phyloP scores from a whole-genome alignment of 192 early-diverging fungal genomes.

The Radiomyces spectabilis region DNA sequence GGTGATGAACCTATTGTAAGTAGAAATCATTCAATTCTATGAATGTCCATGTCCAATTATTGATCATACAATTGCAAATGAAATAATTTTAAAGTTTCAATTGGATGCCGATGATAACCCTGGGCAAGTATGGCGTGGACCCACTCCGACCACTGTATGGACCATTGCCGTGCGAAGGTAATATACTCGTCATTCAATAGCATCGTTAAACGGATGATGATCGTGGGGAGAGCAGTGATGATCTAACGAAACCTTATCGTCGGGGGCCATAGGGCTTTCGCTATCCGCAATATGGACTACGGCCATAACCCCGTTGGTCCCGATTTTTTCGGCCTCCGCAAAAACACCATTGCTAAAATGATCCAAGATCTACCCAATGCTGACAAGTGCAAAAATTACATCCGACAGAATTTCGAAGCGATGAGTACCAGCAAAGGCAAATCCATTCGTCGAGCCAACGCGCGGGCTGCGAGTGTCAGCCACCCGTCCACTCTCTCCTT shows the following conservation, averaged over 20 bases:
- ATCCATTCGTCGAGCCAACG: not conserved
- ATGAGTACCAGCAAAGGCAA: constrained; percentile 7
- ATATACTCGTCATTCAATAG: not conserved
- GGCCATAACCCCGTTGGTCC: constrained; percentile 79
- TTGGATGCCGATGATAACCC: constrained; percentile 78
- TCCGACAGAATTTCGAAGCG: constrained; percentile 57
- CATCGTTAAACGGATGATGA: too few species aligned
- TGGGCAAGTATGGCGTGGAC: constrained; percentile 57
- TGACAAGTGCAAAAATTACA: constrained; percentile 66
- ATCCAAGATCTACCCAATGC: constrained; percentile 86
- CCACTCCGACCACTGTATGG: constrained; percentile 85
- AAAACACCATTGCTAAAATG: constrained; percentile 78
- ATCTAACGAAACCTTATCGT: too few species aligned
- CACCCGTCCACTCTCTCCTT: not conserved
- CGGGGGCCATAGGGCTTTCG: constrained; percentile 72
- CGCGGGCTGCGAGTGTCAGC: not conserved
- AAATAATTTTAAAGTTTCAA: constrained; percentile 67
- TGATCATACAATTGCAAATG: too few species aligned
- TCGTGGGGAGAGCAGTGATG: too few species aligned
- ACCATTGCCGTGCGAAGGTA: constrained; percentile 62
- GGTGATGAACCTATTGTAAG: constrained; percentile 56
- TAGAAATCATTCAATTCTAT: not conserved
- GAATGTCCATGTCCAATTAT: not conserved
- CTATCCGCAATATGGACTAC: constrained; percentile 71
- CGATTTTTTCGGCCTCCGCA: constrained; percentile 87